Evolutionary conservation across 1,139 yeast species (phyloP).

Genomic region (Yamadazyma diddensiae): DNA sequence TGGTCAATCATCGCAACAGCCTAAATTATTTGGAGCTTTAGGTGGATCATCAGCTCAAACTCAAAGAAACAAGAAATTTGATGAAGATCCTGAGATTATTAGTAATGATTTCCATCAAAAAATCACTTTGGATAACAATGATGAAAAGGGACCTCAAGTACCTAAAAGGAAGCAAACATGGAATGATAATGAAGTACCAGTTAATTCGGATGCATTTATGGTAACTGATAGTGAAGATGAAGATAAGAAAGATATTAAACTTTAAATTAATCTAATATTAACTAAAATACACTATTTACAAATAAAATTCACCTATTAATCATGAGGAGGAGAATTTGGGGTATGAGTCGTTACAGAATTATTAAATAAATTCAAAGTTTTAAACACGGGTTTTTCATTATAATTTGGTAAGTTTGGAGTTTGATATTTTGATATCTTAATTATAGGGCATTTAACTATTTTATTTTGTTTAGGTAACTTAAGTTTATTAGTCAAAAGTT

Average conservation of each 20-base stretch:
- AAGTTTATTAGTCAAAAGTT: constrained; percentile 28
- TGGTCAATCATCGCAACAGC: constrained; percentile 9
- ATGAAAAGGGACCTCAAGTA: constrained; percentile 21
- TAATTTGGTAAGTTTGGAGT: constrained; percentile 12
- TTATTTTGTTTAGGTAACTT: constrained; percentile 36
- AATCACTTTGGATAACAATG: constrained; percentile 49
- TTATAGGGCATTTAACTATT: constrained; percentile 33
- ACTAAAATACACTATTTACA: constrained; percentile 18
- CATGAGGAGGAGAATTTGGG: neutral
- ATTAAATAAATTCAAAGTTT: constrained; percentile 25
- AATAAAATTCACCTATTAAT: constrained; percentile 1
- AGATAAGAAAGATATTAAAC: constrained; percentile 24
- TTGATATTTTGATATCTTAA: constrained; percentile 38
- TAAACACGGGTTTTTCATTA: constrained; percentile 24
- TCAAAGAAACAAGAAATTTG: constrained; percentile 37
- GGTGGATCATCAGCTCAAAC: constrained; percentile 44
- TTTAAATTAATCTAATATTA: constrained; percentile 2
- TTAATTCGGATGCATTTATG: constrained; percentile 67
- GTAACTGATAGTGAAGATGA: constrained; percentile 81
- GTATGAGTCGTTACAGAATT: neutral
- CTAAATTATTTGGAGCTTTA: constrained; percentile 46
- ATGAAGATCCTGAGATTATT: constrained; percentile 54
- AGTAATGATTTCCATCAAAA: constrained; percentile 55
- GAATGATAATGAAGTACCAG: constrained; percentile 41
- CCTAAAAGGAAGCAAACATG: constrained; percentile 13